These are phyloP conservation scores for Aureobasidium sp. DNA, from an alignment of 2,329 filamentous ascomycete species.

Conservation along the genomic window DNA sequence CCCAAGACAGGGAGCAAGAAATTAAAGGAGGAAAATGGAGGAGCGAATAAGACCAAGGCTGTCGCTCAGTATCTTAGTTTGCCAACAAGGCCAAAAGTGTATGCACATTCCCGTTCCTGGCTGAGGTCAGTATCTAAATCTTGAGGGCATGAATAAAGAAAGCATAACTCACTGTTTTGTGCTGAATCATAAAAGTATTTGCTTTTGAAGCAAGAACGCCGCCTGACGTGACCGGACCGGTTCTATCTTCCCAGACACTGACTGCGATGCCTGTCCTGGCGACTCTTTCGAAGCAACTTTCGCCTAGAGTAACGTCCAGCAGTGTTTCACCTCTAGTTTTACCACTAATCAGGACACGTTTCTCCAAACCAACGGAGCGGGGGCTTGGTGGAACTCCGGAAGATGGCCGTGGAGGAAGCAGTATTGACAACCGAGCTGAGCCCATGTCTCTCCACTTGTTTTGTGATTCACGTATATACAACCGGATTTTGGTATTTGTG, in stretches of 20 bases:
- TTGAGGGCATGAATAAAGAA: neutral
- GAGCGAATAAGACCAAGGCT: neutral
- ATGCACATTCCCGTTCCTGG: slow-evolving; percentile 43
- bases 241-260: slow-evolving; percentile 68
- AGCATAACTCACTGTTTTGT: slow-evolving; percentile 30
- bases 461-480: slow-evolving; percentile 69
- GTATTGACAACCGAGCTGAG: slow-evolving; percentile 73
- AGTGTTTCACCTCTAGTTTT: slow-evolving; percentile 62
- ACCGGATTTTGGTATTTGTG: slow-evolving; percentile 74
- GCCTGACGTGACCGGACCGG: slow-evolving; percentile 44
- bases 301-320: slow-evolving; percentile 77
- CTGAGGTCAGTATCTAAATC: neutral
- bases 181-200: slow-evolving; percentile 56
- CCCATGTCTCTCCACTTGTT: slow-evolving; percentile 91
- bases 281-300: slow-evolving; percentile 76
- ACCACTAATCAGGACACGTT: slow-evolving; percentile 72
- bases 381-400: slow-evolving; percentile 31
- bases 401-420: slow-evolving; percentile 53
- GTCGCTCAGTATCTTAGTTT: slow-evolving; percentile 41
- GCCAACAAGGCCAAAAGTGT: slow-evolving; percentile 43
- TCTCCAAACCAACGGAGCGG: slow-evolving; percentile 55
- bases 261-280: slow-evolving; percentile 82
- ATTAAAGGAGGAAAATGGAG: neutral
- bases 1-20: neutral
- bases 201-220: slow-evolving; percentile 49